Evolutionary conservation across 306 rosid genomes (phyloP).

Genomic region (Coriaria nepalensis): DNA sequence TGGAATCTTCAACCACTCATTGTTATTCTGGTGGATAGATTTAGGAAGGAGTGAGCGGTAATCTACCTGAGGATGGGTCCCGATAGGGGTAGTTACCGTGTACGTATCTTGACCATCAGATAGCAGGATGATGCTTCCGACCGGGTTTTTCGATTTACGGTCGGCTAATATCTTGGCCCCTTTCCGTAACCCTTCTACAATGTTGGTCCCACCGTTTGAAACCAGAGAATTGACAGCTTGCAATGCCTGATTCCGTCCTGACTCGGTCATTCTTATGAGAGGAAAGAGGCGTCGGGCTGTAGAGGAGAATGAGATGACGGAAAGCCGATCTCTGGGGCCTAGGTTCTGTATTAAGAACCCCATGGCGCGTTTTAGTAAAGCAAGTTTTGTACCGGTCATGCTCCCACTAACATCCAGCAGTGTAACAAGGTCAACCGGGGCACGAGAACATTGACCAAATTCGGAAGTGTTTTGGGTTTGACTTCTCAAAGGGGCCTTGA

Average conservation of each 20-base stretch:
- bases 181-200: constrained; percentile 9
- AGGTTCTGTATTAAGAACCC: constrained; percentile 13
- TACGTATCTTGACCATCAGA: constrained; percentile 16
- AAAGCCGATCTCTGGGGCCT: constrained; percentile 14
- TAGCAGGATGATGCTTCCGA: constrained; percentile 12
- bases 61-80: not conserved
- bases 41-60: constrained; percentile 8
- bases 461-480: constrained; percentile 1
- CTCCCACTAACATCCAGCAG: constrained; percentile 17
- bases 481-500: constrained; percentile 1
- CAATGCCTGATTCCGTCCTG: constrained; percentile 13
- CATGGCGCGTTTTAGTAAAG: constrained; percentile 15
- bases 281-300: constrained; percentile 12
- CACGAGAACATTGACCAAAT: constrained; percentile 8
- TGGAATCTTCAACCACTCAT: constrained; percentile 4
- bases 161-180: constrained; percentile 12
- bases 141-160: constrained; percentile 11
- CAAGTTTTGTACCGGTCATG: constrained; percentile 18
- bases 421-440: constrained; percentile 14
- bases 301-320: constrained; percentile 16
- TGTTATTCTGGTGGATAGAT: constrained; percentile 9
- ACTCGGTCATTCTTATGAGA: constrained; percentile 13
- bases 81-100: not conserved
- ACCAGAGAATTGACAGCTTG: constrained; percentile 15
- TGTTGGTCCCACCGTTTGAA: constrained; percentile 15